Base-by-base conservation (phyloP, 2,329 filamentous ascomycete species). In the Cercospora sp. region DNA sequence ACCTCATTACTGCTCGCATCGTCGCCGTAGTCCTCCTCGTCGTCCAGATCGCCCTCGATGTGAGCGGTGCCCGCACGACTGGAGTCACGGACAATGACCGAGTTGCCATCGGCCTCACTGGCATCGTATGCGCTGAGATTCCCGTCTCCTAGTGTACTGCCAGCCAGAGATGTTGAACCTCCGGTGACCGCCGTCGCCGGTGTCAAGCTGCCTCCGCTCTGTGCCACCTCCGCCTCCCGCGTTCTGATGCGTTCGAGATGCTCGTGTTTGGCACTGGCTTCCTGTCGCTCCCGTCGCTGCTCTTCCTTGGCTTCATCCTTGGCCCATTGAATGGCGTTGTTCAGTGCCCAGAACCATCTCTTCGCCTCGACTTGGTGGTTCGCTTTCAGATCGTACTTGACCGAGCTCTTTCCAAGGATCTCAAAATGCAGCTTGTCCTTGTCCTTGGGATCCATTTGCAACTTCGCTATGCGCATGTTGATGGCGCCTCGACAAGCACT, bases 401-500 rank as follows among this genome's bases (percentile, higher is more conserved):
- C 95, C 0, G 94, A 98, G 0, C 94, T 97, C 80, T 99, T 99
- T 63, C 95, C 95, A 70, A 94, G 92, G 63, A 99, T 98, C 77
- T 99, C 95, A 75, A 99, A 98, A 68, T 94, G 93, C 57, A 94
- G 94, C 83, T 98, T 99, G 78, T 99, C 95, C 83, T 98, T 99
- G 78, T 99, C 95, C 73, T 97, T 93, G 0, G 94, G 87, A 77
- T 96, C 96, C 94, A 99, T 98, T 80, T 94, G 91, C 31, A 99
- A 86, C 76, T 89, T 90, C 26, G 95, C 95, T 73, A 99, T 99
- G 69, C 91, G 91, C 94, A 99, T 99, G 79, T 98, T 98, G 82
- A 99, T 99, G 63, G 95, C 95, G 68, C 95, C 95, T 70, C 95
- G 93, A 79, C 95, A 99, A 65, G 95, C 95, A 63, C 93, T 97